Evolutionary conservation across 768 basidiomycete species (phyloP), one percentile per base, ranked within the genome.

Genomic region (Suillus clintonianus): DNA sequence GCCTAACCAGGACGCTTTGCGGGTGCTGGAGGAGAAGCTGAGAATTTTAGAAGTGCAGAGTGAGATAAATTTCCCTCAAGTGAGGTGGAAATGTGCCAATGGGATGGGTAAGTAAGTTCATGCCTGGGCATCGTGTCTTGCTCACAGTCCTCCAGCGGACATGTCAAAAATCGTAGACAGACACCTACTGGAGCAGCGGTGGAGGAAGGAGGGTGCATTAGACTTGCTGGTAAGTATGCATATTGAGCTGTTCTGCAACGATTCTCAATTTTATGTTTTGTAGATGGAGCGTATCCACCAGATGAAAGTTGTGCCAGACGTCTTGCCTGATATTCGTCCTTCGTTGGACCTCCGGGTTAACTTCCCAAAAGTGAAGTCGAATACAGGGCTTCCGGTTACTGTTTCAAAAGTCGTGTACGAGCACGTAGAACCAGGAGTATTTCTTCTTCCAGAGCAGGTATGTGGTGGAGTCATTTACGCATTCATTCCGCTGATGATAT

Each of bases 211-310:
- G 50, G 96, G 95, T 2, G 83, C 83, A 34, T 80, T 98, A 41
- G 95, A 97, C 72, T 79, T 95, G 42, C 79, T 98, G 74, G 95
- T 94, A 37, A 15, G 63, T 39, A 8, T 17, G 15, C 19, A 19
- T 48, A 19, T 48, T 36, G 34, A 6, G 15, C 34, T 14, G 10
- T 27, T 27, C 34, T 5, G 14, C 22, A n/a, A 48, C 14, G 1
- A 56, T 32, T 34, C 54, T 57, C 39, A 24, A 27, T n/a, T 51
- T 36, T 57, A 27, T 39, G 10, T 45, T 22, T 36, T 36, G 8
- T 71, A 95, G 91, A 97, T 97, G 94, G 92, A 97, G 72, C 90
- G 96, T 71, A 71, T 99, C 51, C 83, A 94, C 68, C 92, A 95
- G 78, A 94, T 97, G 94, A 79, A 89, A 57, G 89, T 99, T 62